Conservation (phyloP, 1,284 basidiomycete genomes). For the Blastosporella zonata region DNA sequence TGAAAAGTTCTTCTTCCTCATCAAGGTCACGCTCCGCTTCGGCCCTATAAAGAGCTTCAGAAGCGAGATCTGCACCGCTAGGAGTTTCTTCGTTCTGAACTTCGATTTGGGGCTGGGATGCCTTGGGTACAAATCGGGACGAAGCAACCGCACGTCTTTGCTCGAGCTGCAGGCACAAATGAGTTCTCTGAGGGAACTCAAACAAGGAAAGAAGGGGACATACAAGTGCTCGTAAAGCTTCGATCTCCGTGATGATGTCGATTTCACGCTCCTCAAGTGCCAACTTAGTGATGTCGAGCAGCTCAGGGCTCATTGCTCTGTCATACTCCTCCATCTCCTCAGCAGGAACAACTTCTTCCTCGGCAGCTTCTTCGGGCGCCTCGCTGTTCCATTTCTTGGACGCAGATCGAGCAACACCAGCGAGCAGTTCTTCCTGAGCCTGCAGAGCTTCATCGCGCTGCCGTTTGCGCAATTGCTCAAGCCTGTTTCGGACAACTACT, state of each 20-base stretch:
- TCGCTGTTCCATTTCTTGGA: slow-evolving; percentile 45
- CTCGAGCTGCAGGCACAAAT: slow-evolving; percentile 51
- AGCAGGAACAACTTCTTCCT: slow-evolving; percentile 41
- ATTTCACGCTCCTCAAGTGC: slow-evolving; percentile 76
- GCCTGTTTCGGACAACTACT: slow-evolving; percentile 90
- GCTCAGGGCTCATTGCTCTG: slow-evolving; percentile 77
- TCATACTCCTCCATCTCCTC: slow-evolving; percentile 77
- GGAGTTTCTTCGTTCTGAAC: slow-evolving; percentile 52
- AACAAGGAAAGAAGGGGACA: slow-evolving; percentile 28
- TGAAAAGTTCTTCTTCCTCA: slow-evolving; percentile 93
- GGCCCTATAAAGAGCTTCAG: slow-evolving; percentile 82
- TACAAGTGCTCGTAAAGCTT: slow-evolving; percentile 69
- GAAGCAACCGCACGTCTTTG: slow-evolving; percentile 76
- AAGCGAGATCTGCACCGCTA: slow-evolving; percentile 75
- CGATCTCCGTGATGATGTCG: slow-evolving; percentile 68
- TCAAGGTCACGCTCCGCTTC: slow-evolving; percentile 91
- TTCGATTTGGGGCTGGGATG: slow-evolving; percentile 48
- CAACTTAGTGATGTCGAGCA: slow-evolving; percentile 70
- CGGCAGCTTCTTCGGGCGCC: slow-evolving; percentile 32
- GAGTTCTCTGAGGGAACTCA: background rate
- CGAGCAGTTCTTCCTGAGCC: slow-evolving; percentile 89
- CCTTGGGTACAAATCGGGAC: slow-evolving; percentile 83
- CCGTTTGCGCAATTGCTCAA: slow-evolving; percentile 92
- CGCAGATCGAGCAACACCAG: slow-evolving; percentile 65
- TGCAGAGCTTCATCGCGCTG: slow-evolving; percentile 94